Evolutionary conservation across 352 stramenopile species (phyloP).

Genomic region (Globisporangium emineosum): DNA sequence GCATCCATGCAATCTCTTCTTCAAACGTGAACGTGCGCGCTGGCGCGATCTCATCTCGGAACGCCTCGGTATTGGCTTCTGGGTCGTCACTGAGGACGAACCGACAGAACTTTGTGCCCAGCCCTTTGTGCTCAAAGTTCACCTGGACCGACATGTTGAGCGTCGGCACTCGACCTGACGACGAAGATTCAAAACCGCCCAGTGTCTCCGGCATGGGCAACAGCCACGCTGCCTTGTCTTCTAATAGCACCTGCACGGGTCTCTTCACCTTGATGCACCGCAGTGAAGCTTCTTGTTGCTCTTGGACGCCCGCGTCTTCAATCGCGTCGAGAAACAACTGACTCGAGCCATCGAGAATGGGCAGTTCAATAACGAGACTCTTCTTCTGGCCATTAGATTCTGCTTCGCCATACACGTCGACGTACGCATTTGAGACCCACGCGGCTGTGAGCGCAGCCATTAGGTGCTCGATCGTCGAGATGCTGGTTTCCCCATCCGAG

Average conservation of each 20-base stretch:
- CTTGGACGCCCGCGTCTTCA: constrained; percentile 28
- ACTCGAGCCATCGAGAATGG: constrained; percentile 68
- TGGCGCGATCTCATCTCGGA: constrained; percentile 37
- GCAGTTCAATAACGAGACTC: constrained; percentile 45
- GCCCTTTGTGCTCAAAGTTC: constrained; percentile 61
- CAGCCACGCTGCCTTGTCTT: constrained; percentile 69
- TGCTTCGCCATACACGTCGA: constrained; percentile 28
- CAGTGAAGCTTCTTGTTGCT: constrained; percentile 20
- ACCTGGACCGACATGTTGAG: constrained; percentile 62
- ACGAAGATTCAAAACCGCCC: constrained; percentile 13
- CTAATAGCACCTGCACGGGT: constrained; percentile 55
- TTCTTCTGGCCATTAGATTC: background rate
- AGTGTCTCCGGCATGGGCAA: constrained; percentile 36
- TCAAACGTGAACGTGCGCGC: constrained; percentile 75
- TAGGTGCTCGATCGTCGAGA: constrained; percentile 66
- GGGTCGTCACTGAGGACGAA: constrained; percentile 37
- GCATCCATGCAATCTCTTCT: constrained; percentile 66
- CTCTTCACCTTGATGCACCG: constrained; percentile 35
- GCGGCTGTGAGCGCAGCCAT: constrained; percentile 56
- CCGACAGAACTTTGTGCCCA: constrained; percentile 40
- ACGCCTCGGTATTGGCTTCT: constrained; percentile 23
- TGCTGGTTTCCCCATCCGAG: constrained; percentile 18
- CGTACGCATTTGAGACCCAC: constrained; percentile 39
- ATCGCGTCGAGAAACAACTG: constrained; percentile 40
- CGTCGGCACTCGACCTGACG: constrained; percentile 22